These are phyloP conservation scores for Aureobasidium namibiae DNA, from an alignment of 2,329 filamentous ascomycete species.

Conservation along the genomic window DNA sequence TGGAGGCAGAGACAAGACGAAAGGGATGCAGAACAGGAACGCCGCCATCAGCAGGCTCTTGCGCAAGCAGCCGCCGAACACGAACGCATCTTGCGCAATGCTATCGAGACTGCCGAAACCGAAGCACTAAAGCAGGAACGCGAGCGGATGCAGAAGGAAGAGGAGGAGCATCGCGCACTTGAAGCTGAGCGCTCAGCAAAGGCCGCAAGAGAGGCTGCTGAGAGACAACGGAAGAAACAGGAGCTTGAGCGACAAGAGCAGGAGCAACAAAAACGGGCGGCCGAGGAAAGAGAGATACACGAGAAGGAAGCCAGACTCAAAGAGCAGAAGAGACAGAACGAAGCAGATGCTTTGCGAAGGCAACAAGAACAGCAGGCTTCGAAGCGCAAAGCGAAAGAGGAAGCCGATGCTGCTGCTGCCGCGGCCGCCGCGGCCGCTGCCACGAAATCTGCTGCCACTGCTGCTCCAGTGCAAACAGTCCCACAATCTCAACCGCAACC, in stretches of 20 bases:
- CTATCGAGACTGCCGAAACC: slow-evolving; percentile 45
- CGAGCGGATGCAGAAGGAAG: slow-evolving; percentile 26
- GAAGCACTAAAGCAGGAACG: slow-evolving; percentile 36
- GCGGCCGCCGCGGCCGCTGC: slow-evolving; percentile 25
- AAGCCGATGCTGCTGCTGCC: slow-evolving; percentile 18
- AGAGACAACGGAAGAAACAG: slow-evolving; percentile 27
- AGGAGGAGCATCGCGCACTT: slow-evolving; percentile 29
- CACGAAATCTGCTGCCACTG: slow-evolving; percentile 1
- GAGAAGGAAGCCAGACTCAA: slow-evolving; percentile 1
- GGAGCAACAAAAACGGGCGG: slow-evolving; percentile 21
- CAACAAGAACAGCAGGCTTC: slow-evolving; percentile 21
- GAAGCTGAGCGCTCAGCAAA: slow-evolving; percentile 36
- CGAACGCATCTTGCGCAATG: slow-evolving; percentile 51
- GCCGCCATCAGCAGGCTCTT: slow-evolving; percentile 57
- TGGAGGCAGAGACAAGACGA: slow-evolving; percentile 55
- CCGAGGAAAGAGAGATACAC: slow-evolving; percentile 14
- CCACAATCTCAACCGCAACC: neutral
- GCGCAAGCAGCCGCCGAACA: slow-evolving; percentile 58
- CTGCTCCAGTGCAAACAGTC: neutral
- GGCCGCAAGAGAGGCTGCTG: slow-evolving; percentile 33
- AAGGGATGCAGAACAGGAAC: slow-evolving; percentile 54
- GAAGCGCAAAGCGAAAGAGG: slow-evolving; percentile 20
- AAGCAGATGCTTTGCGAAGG: slow-evolving; percentile 13
- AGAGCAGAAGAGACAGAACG: slow-evolving; percentile 12
- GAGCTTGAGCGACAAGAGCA: slow-evolving; percentile 20